Evolutionary conservation across 257 asterid genomes (phyloP), one percentile per base, ranked within the genome.

Genomic region (Solanum sparsipilum): DNA sequence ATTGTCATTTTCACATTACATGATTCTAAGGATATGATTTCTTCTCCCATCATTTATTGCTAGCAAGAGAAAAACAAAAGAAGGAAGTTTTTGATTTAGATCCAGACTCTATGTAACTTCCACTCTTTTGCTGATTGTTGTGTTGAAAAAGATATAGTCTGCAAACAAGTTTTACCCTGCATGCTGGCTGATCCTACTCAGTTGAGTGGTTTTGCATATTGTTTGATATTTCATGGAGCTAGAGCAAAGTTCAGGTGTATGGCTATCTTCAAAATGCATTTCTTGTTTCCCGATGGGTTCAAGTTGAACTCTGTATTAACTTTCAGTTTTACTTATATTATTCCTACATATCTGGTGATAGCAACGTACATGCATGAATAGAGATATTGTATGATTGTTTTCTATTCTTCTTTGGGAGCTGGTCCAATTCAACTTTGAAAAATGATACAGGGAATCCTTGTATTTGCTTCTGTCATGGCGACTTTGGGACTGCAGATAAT

Each of bases 401-500:
- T 32, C 34, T 41, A 1, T 48, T 86, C 63, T 27, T 4, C 70
- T 3, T 44, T 44, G 71, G 71, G 70, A 48, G 85, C 23, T 71
- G 83, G 39, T 86, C 36, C 18, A 76, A 44, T 76, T 67, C 78
- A 52, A 39, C 60, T 25, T 78, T 73, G 63, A 39, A 87, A 56
- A 34, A 65, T 84, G 60, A 86, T 90, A 34, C 90, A 92, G 94
- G 94, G 94, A 83, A 92, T 92, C 86, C 94, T 92, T n/a, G 94
- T 92, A 58, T 92, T 92, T 89, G 94, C 94, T 63, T 92, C 94
- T 83, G 94, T 92, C 46, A 92, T 92, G 94, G 94, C 94, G 35
- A 92, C 94, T 89, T 87, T 92, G 12, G 94, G 94, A 48, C 89
- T 92, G 73, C 94, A 92, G 90, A 92, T 92, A 70, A 92, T 92